A percentile compares a stretch with the other conserved stretches of the same genome.
Conservation (phyloP, 805 yeast genomes). For the Yueomyces sp. region DNA sequence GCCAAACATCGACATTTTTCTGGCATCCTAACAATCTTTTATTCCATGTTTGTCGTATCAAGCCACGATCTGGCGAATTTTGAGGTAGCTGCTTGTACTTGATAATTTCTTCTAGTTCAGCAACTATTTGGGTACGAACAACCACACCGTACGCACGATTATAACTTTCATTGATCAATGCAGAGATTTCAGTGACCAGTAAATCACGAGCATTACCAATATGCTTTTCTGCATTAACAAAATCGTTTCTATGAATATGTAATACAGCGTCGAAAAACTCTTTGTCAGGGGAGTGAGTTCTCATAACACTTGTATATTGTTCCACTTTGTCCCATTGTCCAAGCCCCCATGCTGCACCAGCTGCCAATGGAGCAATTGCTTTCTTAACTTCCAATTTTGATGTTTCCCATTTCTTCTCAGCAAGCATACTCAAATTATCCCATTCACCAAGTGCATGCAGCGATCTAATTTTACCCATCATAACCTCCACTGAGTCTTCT, state of each 20-base stretch:
- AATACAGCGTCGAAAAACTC: constrained; percentile 90
- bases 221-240: constrained; percentile 65
- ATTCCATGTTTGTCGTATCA: constrained; percentile 87
- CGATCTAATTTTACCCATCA: constrained; percentile 97
- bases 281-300: constrained; percentile 82
- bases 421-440: constrained; percentile 81
- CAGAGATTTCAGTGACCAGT: constrained; percentile 84
- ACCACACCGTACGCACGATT: constrained; percentile 95
- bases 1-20: constrained; percentile 98
- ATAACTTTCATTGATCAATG: constrained; percentile 88
- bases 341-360: constrained; percentile 98
- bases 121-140: constrained; percentile 92
- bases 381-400: constrained; percentile 63
- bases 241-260: constrained; percentile 73
- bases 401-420: constrained; percentile 71
- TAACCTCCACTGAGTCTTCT: constrained; percentile 64
- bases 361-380: constrained; percentile 91
- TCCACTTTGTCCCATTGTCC: constrained; percentile 97
- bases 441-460: constrained; percentile 98
- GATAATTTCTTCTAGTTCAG: constrained; percentile 91
- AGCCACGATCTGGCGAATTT: constrained; percentile 63
- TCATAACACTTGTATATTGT: constrained; percentile 79
- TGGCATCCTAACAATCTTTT: constrained; percentile 87
- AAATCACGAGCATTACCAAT: constrained; percentile 78
- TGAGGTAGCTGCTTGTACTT: constrained; percentile 76